Evolutionary conservation across 1,284 basidiomycete species (phyloP).

Genomic region (Sparassis latifolia): DNA sequence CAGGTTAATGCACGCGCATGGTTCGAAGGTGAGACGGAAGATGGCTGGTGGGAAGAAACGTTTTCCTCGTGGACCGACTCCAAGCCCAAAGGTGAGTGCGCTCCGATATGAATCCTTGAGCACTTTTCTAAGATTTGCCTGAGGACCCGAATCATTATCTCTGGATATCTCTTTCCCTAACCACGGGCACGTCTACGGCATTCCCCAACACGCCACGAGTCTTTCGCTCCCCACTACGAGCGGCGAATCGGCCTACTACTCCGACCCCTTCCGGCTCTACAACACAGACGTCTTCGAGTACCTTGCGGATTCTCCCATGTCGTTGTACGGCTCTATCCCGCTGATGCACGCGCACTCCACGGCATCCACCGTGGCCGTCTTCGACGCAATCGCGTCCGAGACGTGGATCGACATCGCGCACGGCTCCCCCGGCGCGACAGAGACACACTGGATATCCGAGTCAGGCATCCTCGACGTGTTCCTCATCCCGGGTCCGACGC

Average conservation of each 20-base stretch:
- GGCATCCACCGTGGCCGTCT: constrained; percentile 82
- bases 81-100: constrained; percentile 82
- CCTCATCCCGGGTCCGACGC: constrained; percentile 85
- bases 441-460: constrained; percentile 96
- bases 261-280: constrained; percentile 92
- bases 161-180: constrained; percentile 92
- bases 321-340: constrained; percentile 89
- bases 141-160: constrained; percentile 90
- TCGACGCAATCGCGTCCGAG: constrained; percentile 90
- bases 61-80: constrained; percentile 85
- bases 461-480: constrained; percentile 94
- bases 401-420: constrained; percentile 92
- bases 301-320: constrained; percentile 84
- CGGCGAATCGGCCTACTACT: constrained; percentile 64
- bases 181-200: constrained; percentile 87
- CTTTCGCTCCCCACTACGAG: constrained; percentile 84
- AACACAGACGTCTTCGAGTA: constrained; percentile 99
- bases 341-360: constrained; percentile 89
- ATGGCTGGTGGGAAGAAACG: constrained; percentile 85
- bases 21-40: constrained; percentile 83
- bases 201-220: constrained; percentile 94
- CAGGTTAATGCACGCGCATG: constrained; percentile 60
- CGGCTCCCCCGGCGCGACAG: constrained; percentile 54
- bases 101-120: background rate
- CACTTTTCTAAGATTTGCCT: background rate